Evolutionary conservation across 371 early-diverging fungal species (phyloP), one percentile per base, ranked within the genome.

Genomic region (Mucor racemosus): DNA sequence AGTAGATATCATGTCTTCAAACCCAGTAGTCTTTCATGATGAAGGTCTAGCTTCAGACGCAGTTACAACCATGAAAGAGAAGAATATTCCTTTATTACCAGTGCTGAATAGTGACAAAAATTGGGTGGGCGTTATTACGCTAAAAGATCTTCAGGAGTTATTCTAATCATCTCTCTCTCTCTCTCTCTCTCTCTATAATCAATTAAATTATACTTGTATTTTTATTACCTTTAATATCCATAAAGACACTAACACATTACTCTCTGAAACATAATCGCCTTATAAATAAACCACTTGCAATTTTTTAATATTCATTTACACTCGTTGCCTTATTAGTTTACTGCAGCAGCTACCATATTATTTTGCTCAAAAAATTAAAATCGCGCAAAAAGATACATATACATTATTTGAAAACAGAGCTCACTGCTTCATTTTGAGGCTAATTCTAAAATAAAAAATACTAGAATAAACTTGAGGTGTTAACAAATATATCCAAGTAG

Each of bases 131-230:
- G 77, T 84, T 7, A 72, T 81, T 14, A 79, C 77, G 8, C 57
- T 77, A 19, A 80, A 81, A 42, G 81, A 79, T 67, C 70, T 84
- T 38, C 79, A 81, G 64, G 80, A 78, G 38, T 67, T 84, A 13
- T 79, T 84, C 19, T 48, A 48, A 19, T 42, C 14, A 6, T 5
- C n/a, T 42, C 14, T 42, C 42, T n/a, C 0, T n/a, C n/a, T 5
- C n/a, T 42, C 14, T 42, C 42, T n/a, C 0, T 5, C n/a, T 42
- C 14, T 42, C 42, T n/a, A 2, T 15, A 11, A 15, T 42, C 5
- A 26, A 26, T 35, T 84, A 69, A 60, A 57, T 15, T 33, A 44
- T 35, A 40, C 33, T 44, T 40, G 19, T 40, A 14, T n/a, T 41
- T 55, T 54, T 40, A 38, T 41, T 55, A 40, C 40, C 55, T 36